A percentile compares a stretch with the other conserved stretches of the same genome.
Conservation (phyloP, 768 basidiomycete genomes). For the Xerocomellus chrysenteron region DNA sequence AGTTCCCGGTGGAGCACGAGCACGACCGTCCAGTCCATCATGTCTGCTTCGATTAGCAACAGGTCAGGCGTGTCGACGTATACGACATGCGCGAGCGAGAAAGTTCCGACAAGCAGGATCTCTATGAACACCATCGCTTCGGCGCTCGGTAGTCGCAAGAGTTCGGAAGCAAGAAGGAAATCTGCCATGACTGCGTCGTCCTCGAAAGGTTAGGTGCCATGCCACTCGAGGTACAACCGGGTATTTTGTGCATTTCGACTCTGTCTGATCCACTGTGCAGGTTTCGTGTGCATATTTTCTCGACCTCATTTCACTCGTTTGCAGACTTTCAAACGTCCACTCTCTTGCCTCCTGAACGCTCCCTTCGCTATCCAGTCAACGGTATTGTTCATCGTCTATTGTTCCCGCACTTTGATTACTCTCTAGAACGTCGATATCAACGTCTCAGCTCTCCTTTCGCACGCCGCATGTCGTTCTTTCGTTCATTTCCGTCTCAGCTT, state of each 20-base stretch:
- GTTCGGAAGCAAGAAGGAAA: slow-evolving; percentile 28
- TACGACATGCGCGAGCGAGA: slow-evolving; percentile 28
- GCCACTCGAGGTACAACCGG: background rate
- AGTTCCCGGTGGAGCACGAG: slow-evolving; percentile 33
- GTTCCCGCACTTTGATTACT: slow-evolving; percentile 4
- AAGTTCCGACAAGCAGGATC: slow-evolving; percentile 23
- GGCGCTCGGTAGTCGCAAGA: slow-evolving; percentile 26
- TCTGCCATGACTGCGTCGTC: slow-evolving; percentile 25
- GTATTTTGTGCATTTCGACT: too few species aligned
- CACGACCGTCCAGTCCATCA: slow-evolving; percentile 27
- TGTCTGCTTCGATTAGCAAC: slow-evolving; percentile 28
- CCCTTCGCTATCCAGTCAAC: background rate
- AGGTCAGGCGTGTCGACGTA: slow-evolving; percentile 28
- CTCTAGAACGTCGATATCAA: slow-evolving; percentile 6
- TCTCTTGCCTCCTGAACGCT: background rate
- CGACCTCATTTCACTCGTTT: background rate
- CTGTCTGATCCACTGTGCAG: slow-evolving; percentile 8
- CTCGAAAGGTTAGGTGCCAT: slow-evolving; percentile 20
- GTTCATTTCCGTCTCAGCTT: background rate
- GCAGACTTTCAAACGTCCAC: slow-evolving; percentile 1
- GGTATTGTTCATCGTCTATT: background rate
- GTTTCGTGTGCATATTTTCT: background rate
- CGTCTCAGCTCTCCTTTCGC: slow-evolving; percentile 1
- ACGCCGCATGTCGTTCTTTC: slow-evolving; percentile 7
- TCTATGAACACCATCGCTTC: slow-evolving; percentile 29